Conservation (phyloP, 768 basidiomycete species). For the Mycena rosella region DNA sequence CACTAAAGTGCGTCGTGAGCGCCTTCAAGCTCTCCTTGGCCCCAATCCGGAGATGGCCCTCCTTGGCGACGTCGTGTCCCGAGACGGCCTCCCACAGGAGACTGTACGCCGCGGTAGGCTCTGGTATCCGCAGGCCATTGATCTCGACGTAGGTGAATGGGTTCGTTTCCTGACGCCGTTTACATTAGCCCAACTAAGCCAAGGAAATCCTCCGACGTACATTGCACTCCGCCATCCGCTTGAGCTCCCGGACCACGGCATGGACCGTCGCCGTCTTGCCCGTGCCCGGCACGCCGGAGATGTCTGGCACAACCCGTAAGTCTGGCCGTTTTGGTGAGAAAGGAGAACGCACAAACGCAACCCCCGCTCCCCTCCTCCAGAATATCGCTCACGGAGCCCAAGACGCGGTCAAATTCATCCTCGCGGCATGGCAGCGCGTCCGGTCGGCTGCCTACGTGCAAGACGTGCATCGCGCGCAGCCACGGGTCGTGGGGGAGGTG, state of each 20-base stretch:
- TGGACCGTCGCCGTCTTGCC: slow-evolving; percentile 99
- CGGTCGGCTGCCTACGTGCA: slow-evolving; percentile 95
- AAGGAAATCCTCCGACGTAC: slow-evolving; percentile 57
- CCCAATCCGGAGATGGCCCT: slow-evolving; percentile 75
- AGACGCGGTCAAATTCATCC: slow-evolving; percentile 82
- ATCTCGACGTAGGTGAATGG: slow-evolving; percentile 98
- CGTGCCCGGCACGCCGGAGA: slow-evolving; percentile 98
- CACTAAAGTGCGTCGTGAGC: slow-evolving; percentile 83
- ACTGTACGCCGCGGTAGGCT: slow-evolving; percentile 92
- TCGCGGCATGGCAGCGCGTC: slow-evolving; percentile 92
- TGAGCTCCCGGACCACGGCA: slow-evolving; percentile 90
- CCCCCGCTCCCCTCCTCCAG: slow-evolving; percentile 95
- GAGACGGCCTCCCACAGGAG: slow-evolving; percentile 95
- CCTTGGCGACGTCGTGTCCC: slow-evolving; percentile 74
- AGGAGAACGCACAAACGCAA: slow-evolving; percentile 83
- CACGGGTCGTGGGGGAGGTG: slow-evolving; percentile 82
- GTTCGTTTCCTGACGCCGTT: slow-evolving; percentile 78
- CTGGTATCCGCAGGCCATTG: slow-evolving; percentile 94
- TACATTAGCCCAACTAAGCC: slow-evolving; percentile 5
- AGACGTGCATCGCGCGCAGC: slow-evolving; percentile 87
- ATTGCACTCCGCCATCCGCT: slow-evolving; percentile 85
- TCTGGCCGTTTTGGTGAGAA: not conserved
- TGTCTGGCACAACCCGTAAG: slow-evolving; percentile 67
- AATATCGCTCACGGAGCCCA: slow-evolving; percentile 83
- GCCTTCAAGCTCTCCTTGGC: slow-evolving; percentile 87